Evolutionary conservation across 2,329 filamentous ascomycete species (phyloP), one percentile per base, ranked within the genome.

Genomic region (Tolypocladium tundrense): DNA sequence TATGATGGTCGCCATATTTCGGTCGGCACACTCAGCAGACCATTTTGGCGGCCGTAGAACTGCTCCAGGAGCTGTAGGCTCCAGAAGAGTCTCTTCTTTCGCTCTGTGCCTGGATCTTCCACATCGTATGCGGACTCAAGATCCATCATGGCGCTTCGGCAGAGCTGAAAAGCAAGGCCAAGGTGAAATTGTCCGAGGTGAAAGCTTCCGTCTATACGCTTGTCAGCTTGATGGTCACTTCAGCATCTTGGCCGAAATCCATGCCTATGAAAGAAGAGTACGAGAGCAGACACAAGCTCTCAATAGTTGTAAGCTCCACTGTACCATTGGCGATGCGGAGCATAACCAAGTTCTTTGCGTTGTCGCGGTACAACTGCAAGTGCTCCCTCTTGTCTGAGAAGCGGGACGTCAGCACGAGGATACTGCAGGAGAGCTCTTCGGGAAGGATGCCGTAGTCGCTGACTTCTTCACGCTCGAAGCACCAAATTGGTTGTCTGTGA

Each of bases 41-140:
- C 75, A 4, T 69, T 72, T 51, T 79, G 77, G 9, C 75, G 72
- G 1, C 78, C 78, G 48, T 80, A 80, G 0, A 71, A 75, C 54
- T 80, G 77, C 56, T 81, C 77, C 0, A 81, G 72, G 2, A 78
- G 64, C 55, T 80, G 76, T 0, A 81, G 67, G 56, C 77, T 80
- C 78, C 78, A 81, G 39, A 80, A 81, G 0, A 80, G 66, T 3
- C 76, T 66, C 62, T 75, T 79, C 63, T 80, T 80, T 11, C 77
- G 72, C 56, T 81, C 75, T 0, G 66, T 62, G 1, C 61, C 63
- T 0, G 69, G 65, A 42, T 74, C 72, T 9, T 73, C 68, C 3
- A 64, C 55, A 0, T 63, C 63, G 52, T 79, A 79, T 0, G 68
- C 65, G 0, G 72, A 70, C 51, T 75, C 71, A 0, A 76, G 62